These are phyloP conservation scores for Fonsecaea nubica DNA, from an alignment of 2,329 filamentous ascomycete genomes.

Conservation along the genomic window DNA sequence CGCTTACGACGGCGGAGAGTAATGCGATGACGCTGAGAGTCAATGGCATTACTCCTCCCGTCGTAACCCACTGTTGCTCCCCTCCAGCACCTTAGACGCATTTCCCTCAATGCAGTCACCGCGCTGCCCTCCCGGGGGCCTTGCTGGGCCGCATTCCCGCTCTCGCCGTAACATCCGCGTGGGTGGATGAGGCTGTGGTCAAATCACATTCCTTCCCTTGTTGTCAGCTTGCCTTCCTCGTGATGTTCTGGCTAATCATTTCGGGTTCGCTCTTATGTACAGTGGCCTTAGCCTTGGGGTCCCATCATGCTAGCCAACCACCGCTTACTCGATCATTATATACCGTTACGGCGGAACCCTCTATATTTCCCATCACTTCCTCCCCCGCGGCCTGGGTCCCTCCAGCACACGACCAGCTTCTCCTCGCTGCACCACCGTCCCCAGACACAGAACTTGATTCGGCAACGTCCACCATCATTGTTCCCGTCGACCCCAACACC, in stretches of 20 bases:
- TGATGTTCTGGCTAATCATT: slow-evolving; percentile 35
- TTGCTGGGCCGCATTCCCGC: slow-evolving; percentile 22
- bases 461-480: slow-evolving; percentile 13
- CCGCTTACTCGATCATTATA: slow-evolving; percentile 35
- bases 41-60: slow-evolving; percentile 8
- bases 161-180: slow-evolving; percentile 29
- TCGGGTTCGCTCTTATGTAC: slow-evolving; percentile 31
- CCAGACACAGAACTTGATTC: slow-evolving; percentile 5
- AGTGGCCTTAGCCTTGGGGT: slow-evolving; percentile 40
- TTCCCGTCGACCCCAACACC: slow-evolving; percentile 19
- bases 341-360: slow-evolving; percentile 25
- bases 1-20: slow-evolving; percentile 12
- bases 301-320: slow-evolving; percentile 27
- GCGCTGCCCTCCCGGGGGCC: slow-evolving; percentile 22
- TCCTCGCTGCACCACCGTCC: slow-evolving; percentile 16
- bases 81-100: slow-evolving; percentile 22
- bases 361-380: slow-evolving; percentile 17
- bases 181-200: slow-evolving; percentile 22
- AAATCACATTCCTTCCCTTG: slow-evolving; percentile 27
- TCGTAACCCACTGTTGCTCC: not conserved
- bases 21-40: slow-evolving; percentile 12
- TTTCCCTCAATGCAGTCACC: slow-evolving; percentile 28
- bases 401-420: slow-evolving; percentile 16
- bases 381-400: slow-evolving; percentile 16
- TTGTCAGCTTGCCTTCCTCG: slow-evolving; percentile 24